Evolutionary conservation across 2,329 filamentous ascomycete genomes (phyloP), one percentile per base, ranked within the genome.

Genomic region (Ascochyta koolunga): DNA sequence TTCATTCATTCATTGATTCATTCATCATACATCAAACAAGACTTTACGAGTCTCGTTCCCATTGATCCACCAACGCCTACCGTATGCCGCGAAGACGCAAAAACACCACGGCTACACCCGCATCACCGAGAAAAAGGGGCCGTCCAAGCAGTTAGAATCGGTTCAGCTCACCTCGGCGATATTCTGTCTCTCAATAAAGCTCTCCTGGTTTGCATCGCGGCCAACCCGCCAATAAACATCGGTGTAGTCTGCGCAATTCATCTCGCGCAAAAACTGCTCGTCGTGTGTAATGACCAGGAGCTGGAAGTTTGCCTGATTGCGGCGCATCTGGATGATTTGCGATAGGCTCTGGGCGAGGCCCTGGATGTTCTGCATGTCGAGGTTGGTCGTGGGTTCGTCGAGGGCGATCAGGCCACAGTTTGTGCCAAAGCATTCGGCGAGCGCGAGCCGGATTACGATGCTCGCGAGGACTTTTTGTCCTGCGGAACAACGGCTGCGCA

Each of bases 231-330:
- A 98, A 73, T 97, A 99, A 61, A 88, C 86, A 75, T 98, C 95
- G 60, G 89, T 90, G 71, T 96, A 98, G 64, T 99, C 93, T 21
- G 87, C 88, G 73, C 92, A 96, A 64, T 92, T 88, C 95, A 99
- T 99, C 69, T 92, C 86, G 49, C 89, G 84, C 70, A 99, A 72
- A 68, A 99, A 99, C 69, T 96, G 91, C 78, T 98, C 96, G 77
- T 99, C 95, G 80, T 99, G 95, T 4, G 95, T 99, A 74, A 99
- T 99, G 69, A 99, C 91, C 70, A 99, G 95, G 50, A 99, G 85
- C 80, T 99, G 96, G 76, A 99, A 97, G 74, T 99, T 99, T 50
- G 87, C 85, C 81, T 99, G 95, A 58, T 88, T 86, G 72, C 89
- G 86, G 7, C 96, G 86, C 15, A 87, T 79, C 66, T 89, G 84